Base-by-base conservation (phyloP, 495 filamentous ascomycete genomes). In the Penicillium verhagenii region DNA sequence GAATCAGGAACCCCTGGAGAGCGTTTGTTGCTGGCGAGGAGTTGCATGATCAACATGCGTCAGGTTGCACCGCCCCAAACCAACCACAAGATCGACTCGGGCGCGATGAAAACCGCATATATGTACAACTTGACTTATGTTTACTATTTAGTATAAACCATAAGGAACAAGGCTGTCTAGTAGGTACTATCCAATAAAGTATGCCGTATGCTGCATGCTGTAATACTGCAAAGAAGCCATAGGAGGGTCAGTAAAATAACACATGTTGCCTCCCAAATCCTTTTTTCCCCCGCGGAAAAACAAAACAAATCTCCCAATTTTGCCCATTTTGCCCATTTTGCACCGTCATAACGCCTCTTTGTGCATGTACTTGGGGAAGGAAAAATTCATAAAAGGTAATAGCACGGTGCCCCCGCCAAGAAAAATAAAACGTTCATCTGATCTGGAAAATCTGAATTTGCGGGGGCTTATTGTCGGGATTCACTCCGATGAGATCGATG, bases 401-500 rank as follows among this genome's bases (percentile, higher is more conserved):
- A 45, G 23, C 42, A 11, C 14, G 18, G 21, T 25, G 13, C 4
- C 23, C 21, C 20, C 14, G 6, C 21, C 25, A 45, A 25, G 3
- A n/a, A 23, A 21, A 6, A n/a, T n/a, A n/a, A n/a, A n/a, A n/a
- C n/a, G n/a, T n/a, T n/a, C n/a, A n/a, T n/a, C n/a, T n/a, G n/a
- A n/a, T n/a, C n/a, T n/a, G n/a, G n/a, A n/a, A n/a, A n/a, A n/a
- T n/a, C n/a, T n/a, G n/a, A n/a, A 42, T 42, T 16, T 26, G 25
- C 23, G 6, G 25, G 20, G 16, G 23, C 28, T 52, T 23, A 59
- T 51, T 70, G 67, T 42, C 59, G 53, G 8, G 58, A 54, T 26
- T 72, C 60, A 52, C 65, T 66, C 26, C 69, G 64, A 25, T 47
- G 53, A 48, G 60, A 53, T 28, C 68, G 19, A 4, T 39, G 48